These are phyloP conservation scores for Eucalyptus regnans DNA, from an alignment of 345 rosid species.

Conservation along the genomic window DNA sequence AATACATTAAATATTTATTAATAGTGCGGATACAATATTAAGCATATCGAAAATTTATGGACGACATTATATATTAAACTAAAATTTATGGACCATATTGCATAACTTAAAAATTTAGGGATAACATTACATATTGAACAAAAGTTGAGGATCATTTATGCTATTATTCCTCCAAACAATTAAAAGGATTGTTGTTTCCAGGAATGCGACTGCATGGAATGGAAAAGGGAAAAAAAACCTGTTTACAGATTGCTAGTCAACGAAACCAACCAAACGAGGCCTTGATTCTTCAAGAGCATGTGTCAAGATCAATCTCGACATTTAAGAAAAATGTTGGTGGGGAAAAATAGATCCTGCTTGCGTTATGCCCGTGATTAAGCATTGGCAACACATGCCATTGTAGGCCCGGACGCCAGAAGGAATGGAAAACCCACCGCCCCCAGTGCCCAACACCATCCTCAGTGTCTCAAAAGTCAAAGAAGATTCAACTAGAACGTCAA, in stretches of 20 bases:
- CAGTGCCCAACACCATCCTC: background rate
- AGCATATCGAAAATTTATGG: rapidly evolving
- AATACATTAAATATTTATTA: background rate
- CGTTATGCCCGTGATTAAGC: background rate
- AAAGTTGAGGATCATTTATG: background rate
- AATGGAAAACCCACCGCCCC: background rate
- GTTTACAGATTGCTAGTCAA: background rate
- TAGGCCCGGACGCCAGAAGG: background rate
- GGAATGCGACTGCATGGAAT: background rate
- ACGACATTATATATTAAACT: background rate
- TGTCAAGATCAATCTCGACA: background rate
- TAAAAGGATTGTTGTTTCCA: background rate
- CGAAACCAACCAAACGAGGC: background rate
- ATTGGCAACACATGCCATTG: background rate
- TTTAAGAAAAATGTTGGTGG: background rate
- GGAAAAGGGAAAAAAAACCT: background rate
- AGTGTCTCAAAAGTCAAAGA: background rate
- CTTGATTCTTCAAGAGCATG: background rate
- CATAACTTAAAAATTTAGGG: rapidly evolving
- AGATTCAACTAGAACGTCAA: background rate
- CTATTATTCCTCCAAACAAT: background rate
- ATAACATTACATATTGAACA: background rate
- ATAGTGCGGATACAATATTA: background rate
- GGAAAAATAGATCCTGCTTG: background rate
- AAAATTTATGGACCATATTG: background rate